Base-by-base conservation (phyloP, 192 early-diverging fungal species). In the Spizellomyces sp. region DNA sequence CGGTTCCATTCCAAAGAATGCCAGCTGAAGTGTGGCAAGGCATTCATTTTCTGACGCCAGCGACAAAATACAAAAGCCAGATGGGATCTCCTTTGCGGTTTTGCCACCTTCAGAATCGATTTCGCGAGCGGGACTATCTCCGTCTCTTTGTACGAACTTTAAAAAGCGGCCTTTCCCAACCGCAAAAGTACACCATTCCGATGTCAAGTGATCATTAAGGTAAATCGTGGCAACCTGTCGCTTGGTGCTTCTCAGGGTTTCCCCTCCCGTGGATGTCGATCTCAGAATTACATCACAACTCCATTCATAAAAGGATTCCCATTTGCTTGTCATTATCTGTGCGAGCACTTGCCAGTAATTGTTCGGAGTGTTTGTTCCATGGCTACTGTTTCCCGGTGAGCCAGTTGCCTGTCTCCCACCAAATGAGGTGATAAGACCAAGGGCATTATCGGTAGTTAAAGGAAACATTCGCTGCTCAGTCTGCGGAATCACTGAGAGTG, bases 341-440 rank as follows among this genome's bases (percentile, higher is more conserved):
- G 59, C 69, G 8, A 86, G 61, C 36, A 77, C 62, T n/a, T 79
- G 77, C 85, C 85, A 86, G 58, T 71, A 78, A 42, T 71, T 76
- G 67, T 57, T 36, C 27, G 27, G 27, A 36, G 27, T 36, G 27
- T 36, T 36, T 36, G 27, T 36, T 36, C 27, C 27, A 3, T 36
- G 27, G 3, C 27, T 36, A 36, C 27, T 3, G 27, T 36, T 36
- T 36, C 27, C 52, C 21, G 57, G 7, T 9, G 54, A 6, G 22
- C n/a, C 22, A 56, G 54, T 56, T 19, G 54, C 54, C 5, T 4
- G 54, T 56, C 6, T 15, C 6, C 14, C 17, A 14, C 59, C 22
- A 19, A 61, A 41, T 15, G 22, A 19, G 15, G 59, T 61, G 5
- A 19, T 69, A 45, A 19, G 9, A 50, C 12, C 45, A 44, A 48